These are phyloP conservation scores for Daedaleopsis sinensis DNA, from an alignment of 768 basidiomycete genomes.

Conservation along the genomic window DNA sequence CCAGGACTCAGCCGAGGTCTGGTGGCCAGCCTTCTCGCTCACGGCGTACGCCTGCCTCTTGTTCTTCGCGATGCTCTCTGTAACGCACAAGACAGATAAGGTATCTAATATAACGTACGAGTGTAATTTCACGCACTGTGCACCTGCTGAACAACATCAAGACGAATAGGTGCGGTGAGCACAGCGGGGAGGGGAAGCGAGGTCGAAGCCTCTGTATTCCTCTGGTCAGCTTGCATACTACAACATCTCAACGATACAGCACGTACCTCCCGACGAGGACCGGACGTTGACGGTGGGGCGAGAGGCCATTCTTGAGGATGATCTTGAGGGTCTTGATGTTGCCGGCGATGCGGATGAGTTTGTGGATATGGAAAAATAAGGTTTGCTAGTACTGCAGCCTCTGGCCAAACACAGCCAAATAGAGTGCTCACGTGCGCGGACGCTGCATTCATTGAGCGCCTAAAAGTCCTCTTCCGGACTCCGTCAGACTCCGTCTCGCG, in stretches of 20 bases:
- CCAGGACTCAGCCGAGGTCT: slow-evolving; percentile 99
- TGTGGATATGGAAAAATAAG: slow-evolving; percentile 26
- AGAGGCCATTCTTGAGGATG: slow-evolving; percentile 74
- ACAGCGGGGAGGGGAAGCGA: slow-evolving; percentile 95
- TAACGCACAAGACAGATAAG: background rate
- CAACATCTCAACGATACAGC: too few species aligned
- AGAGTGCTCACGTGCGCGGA: background rate
- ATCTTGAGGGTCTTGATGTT: slow-evolving; percentile 46
- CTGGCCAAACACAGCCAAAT: slow-evolving; percentile 18
- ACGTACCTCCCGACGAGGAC: slow-evolving; percentile 72
- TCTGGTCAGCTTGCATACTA: slow-evolving; percentile 5
- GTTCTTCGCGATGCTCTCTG: slow-evolving; percentile 98
- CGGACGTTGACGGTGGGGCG: slow-evolving; percentile 90
- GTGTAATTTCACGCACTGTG: slow-evolving; percentile 78
- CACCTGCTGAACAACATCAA: slow-evolving; percentile 97
- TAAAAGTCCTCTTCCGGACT: too few species aligned
- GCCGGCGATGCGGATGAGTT: slow-evolving; percentile 23
- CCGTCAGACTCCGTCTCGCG: too few species aligned
- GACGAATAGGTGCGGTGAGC: slow-evolving; percentile 95
- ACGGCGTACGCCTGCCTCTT: slow-evolving; percentile 96
- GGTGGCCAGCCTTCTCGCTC: slow-evolving; percentile 97
- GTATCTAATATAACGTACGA: background rate
- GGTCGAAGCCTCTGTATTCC: slow-evolving; percentile 69
- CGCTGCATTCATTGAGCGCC: too few species aligned
- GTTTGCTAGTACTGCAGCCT: slow-evolving; percentile 29